Evolutionary conservation across 2,329 filamentous ascomycete genomes (phyloP).

Genomic region (Helminthosporium solani): DNA sequence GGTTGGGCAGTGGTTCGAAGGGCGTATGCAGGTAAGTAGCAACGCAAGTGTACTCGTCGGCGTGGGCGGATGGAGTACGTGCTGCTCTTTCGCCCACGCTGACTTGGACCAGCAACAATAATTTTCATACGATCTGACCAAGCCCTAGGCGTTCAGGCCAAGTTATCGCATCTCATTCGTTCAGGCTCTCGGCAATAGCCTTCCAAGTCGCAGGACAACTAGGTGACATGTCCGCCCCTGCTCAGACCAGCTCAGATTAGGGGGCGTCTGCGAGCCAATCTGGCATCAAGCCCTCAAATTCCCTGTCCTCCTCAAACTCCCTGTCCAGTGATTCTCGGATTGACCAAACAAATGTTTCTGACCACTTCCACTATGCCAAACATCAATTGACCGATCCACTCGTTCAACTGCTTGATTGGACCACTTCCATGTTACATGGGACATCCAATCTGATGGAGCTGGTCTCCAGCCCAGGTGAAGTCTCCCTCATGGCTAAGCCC

Average conservation of each 20-base stretch:
- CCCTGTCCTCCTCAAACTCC: background rate
- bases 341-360: background rate
- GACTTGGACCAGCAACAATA: too few relatives aligned
- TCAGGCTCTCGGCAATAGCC: background rate
- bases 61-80: background rate
- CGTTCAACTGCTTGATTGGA: background rate
- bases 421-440: background rate
- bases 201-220: background rate
- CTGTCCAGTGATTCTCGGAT: background rate
- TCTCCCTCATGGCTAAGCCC: background rate
- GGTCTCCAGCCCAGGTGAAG: background rate
- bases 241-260: background rate
- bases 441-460: background rate
- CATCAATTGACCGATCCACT: background rate
- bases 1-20: background rate
- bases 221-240: background rate
- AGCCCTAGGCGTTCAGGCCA: background rate
- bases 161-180: background rate
- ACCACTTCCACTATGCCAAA: background rate
- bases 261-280: background rate
- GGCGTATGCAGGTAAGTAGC: background rate
- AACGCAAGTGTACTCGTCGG: background rate
- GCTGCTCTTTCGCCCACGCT: too few relatives aligned
- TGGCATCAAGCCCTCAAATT: background rate
- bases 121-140: background rate